These are phyloP conservation scores for Russula ochroleuca DNA, from an alignment of 768 basidiomycete genomes.

Conservation along the genomic window DNA sequence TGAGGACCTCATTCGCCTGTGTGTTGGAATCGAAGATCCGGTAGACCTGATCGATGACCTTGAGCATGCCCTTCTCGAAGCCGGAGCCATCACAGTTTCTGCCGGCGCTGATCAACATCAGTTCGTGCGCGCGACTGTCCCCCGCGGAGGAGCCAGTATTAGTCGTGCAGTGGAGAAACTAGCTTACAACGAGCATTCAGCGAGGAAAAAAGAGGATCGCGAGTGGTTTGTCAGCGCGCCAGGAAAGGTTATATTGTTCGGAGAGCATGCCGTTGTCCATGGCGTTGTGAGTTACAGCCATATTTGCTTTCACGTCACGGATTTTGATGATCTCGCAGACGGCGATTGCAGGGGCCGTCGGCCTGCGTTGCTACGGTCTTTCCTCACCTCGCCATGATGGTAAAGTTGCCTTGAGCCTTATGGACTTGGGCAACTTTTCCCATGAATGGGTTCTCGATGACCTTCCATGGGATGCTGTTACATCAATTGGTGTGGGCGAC, in stretches of 20 bases:
- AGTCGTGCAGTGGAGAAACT: constrained; percentile 68
- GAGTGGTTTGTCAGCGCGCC: constrained; percentile 93
- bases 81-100: constrained; percentile 74
- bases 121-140: constrained; percentile 43
- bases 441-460: constrained; percentile 74
- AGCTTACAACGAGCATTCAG: constrained; percentile 39
- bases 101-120: constrained; percentile 46
- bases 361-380: constrained; percentile 91
- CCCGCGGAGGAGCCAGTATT: constrained; percentile 37
- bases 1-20: constrained; percentile 97
- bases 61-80: constrained; percentile 85
- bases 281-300: constrained; percentile 68
- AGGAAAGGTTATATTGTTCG: constrained; percentile 96
- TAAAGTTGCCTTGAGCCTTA: constrained; percentile 69
- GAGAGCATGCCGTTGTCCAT: constrained; percentile 98
- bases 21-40: constrained; percentile 96
- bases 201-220: constrained; percentile 35
- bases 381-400: constrained; percentile 69
- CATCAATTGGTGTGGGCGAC: constrained; percentile 47
- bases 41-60: constrained; percentile 92
- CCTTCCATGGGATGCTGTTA: constrained; percentile 76
- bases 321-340: constrained; percentile 47
- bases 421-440: constrained; percentile 73
- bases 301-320: constrained; percentile 6
- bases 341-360: constrained; percentile 91